These are phyloP conservation scores for Barnettozyma salicaria DNA, from an alignment of 805 yeast species.

Conservation along the genomic window DNA sequence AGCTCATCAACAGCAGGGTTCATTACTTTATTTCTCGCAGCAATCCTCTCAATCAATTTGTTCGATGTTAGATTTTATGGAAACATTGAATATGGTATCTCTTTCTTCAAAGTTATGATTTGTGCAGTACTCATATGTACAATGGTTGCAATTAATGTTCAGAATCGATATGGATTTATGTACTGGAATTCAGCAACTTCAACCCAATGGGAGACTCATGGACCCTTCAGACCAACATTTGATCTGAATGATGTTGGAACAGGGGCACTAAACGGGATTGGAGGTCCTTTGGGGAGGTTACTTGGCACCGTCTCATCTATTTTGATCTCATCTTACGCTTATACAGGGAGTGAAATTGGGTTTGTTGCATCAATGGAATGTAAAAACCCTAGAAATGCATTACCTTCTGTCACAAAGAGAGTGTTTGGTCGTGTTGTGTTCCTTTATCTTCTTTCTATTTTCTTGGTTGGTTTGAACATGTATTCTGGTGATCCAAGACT, in stretches of 20 bases:
- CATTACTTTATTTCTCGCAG: conserved; percentile 49
- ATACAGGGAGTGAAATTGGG: conserved; percentile 77
- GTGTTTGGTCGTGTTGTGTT: conserved; percentile 67
- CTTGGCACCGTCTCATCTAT: conserved; percentile 56
- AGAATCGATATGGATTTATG: conserved; percentile 51
- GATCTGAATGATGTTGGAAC: conserved; percentile 57
- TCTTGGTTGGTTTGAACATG: conserved; percentile 64
- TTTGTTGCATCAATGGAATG: conserved; percentile 84
- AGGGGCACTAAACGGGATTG: conserved; percentile 49
- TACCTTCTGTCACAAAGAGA: conserved; percentile 70
- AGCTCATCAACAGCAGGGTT: conserved; percentile 55
- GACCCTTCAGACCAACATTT: conserved; percentile 69
- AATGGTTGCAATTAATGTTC: conserved; percentile 56
- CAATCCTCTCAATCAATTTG: conserved; percentile 46
- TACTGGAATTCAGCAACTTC: conserved; percentile 60
- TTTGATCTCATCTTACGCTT: conserved; percentile 64
- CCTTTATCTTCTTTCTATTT: conserved; percentile 60
- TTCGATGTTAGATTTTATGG: conserved; percentile 70
- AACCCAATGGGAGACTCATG: conserved; percentile 46
- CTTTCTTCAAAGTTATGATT: conserved; percentile 49
- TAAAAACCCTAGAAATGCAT: conserved; percentile 68
- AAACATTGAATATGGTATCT: conserved; percentile 61
- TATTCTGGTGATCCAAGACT: conserved; percentile 76
- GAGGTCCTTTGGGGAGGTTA: conserved; percentile 55
- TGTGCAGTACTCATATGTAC: conserved; percentile 50